These are phyloP conservation scores for Globisporangium cystogenes DNA, from an alignment of 352 stramenopile species.

Conservation along the genomic window DNA sequence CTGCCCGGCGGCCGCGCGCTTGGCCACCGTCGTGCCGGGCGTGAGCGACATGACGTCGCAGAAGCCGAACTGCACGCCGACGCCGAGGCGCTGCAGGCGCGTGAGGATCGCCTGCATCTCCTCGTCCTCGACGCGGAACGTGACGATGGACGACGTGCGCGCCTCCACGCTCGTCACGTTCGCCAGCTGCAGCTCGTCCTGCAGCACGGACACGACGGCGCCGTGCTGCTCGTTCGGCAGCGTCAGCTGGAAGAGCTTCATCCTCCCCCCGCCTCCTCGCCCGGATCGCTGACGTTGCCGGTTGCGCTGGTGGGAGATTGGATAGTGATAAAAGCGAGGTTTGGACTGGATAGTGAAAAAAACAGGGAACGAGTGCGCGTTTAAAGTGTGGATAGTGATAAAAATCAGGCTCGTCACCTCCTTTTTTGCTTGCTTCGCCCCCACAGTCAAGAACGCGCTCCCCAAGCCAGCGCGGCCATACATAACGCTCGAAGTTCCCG, in stretches of 20 bases:
- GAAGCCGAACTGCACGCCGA: slow-evolving; percentile 83
- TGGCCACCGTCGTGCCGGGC: slow-evolving; percentile 71
- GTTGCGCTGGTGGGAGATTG: too few relatives aligned
- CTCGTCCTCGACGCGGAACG: slow-evolving; percentile 78
- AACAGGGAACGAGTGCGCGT: too few relatives aligned
- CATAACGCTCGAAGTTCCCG: neutral
- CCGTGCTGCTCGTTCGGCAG: slow-evolving; percentile 79
- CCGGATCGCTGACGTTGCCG: too few relatives aligned
- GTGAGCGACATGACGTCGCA: slow-evolving; percentile 88
- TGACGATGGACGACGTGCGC: slow-evolving; percentile 83
- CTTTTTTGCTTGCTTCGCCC: too few relatives aligned
- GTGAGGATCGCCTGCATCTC: slow-evolving; percentile 85
- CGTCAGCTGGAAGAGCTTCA: slow-evolving; percentile 89
- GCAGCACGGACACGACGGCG: slow-evolving; percentile 69
- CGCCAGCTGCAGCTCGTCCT: slow-evolving; percentile 79
- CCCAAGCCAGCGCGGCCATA: too few relatives aligned
- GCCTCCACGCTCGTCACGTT: slow-evolving; percentile 84
- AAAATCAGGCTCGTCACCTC: too few relatives aligned
- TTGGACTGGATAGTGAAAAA: too few relatives aligned
- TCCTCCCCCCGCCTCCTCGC: too few relatives aligned
- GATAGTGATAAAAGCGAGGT: too few relatives aligned
- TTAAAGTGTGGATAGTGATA: too few relatives aligned
- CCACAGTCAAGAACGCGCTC: too few relatives aligned
- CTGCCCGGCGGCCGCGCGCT: slow-evolving; percentile 27
- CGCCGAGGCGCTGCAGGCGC: slow-evolving; percentile 71